Evolutionary conservation across 495 filamentous ascomycete genomes (phyloP).

Genomic region (Parathielavia hyrcaniae): DNA sequence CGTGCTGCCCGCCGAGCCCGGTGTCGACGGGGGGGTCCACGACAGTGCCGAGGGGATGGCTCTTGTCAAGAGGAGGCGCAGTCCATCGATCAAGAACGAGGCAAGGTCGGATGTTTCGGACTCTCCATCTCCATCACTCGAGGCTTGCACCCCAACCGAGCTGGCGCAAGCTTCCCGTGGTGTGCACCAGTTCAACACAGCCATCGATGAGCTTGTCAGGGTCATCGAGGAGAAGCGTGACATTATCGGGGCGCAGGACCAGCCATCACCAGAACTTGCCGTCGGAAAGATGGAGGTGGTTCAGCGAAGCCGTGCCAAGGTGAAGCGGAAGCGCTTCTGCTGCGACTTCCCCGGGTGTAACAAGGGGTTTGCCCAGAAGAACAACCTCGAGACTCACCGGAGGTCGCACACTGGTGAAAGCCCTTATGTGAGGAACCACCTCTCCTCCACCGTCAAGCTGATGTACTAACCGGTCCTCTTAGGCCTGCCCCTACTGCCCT

Average conservation of each 20-base stretch:
- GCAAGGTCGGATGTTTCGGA: constrained; percentile 10
- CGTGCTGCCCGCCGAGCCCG: constrained; percentile 15
- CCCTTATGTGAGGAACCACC: constrained; percentile 64
- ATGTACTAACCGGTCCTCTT: constrained; percentile 11
- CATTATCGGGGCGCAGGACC: constrained; percentile 20
- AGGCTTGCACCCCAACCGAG: constrained; percentile 26
- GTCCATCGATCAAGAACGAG: constrained; percentile 39
- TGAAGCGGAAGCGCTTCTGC: constrained; percentile 58
- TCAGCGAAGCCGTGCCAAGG: constrained; percentile 7
- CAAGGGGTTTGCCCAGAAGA: constrained; percentile 87
- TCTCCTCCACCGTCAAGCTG: not conserved
- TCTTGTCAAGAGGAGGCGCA: constrained; percentile 26
- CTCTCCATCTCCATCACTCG: constrained; percentile 19
- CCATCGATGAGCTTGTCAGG: constrained; percentile 88
- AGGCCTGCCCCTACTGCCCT: constrained; percentile 55
- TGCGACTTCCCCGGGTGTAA: constrained; percentile 70
- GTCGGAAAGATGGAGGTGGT: constrained; percentile 2
- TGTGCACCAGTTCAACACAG: constrained; percentile 61
- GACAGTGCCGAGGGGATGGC: constrained; percentile 17
- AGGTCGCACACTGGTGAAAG: constrained; percentile 86
- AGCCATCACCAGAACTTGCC: constrained; percentile 1
- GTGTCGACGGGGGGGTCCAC: constrained; percentile 7
- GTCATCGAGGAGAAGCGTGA: constrained; percentile 71
- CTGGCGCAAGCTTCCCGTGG: constrained; percentile 28
- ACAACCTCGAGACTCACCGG: constrained; percentile 85